Conservation (phyloP, 768 basidiomycete genomes). For the Mycena kentingensis region DNA sequence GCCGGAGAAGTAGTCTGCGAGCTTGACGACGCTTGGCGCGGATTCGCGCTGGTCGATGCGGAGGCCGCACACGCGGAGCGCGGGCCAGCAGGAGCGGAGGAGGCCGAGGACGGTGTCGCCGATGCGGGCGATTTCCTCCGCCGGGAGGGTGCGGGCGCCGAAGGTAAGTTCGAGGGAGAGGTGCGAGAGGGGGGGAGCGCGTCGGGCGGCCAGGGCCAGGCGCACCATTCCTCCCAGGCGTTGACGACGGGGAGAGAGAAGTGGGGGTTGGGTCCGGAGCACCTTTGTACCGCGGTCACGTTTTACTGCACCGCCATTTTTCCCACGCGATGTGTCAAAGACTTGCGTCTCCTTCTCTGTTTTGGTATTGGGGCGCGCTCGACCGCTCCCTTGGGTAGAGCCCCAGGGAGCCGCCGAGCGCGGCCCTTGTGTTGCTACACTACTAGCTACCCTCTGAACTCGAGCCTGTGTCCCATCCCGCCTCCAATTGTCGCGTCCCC, state of each 20-base stretch:
- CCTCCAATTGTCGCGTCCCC: too few species aligned
- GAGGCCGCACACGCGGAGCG: slow-evolving; percentile 35
- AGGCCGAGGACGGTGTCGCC: slow-evolving; percentile 26
- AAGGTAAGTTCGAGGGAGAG: slow-evolving; percentile 41
- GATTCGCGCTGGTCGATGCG: slow-evolving; percentile 30
- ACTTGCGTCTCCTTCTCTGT: too few species aligned
- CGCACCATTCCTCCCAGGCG: slow-evolving; percentile 46
- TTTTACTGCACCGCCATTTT: too few species aligned
- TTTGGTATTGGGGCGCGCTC: too few species aligned
- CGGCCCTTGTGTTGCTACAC: too few species aligned
- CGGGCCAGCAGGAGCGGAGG: slow-evolving; percentile 25
- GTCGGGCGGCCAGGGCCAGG: slow-evolving; percentile 34
- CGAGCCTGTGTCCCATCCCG: too few species aligned
- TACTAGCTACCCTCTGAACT: too few species aligned
- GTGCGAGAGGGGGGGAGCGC: slow-evolving; percentile 36
- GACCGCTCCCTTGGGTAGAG: too few species aligned
- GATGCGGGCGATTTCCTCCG: slow-evolving; percentile 22
- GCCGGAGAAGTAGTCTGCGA: slow-evolving; percentile 9
- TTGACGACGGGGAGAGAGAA: slow-evolving; percentile 30
- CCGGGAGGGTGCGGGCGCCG: slow-evolving; percentile 28
- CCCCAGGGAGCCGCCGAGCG: too few species aligned
- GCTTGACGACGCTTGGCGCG: slow-evolving; percentile 5
- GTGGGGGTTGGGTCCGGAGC: neutral
- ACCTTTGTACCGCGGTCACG: too few species aligned
- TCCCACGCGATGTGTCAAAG: too few species aligned